Percentiles rank a stretch among this genome's conserved stretches.
Conservation (phyloP, 306 rosid genomes). For the Quercus agrifolia region DNA sequence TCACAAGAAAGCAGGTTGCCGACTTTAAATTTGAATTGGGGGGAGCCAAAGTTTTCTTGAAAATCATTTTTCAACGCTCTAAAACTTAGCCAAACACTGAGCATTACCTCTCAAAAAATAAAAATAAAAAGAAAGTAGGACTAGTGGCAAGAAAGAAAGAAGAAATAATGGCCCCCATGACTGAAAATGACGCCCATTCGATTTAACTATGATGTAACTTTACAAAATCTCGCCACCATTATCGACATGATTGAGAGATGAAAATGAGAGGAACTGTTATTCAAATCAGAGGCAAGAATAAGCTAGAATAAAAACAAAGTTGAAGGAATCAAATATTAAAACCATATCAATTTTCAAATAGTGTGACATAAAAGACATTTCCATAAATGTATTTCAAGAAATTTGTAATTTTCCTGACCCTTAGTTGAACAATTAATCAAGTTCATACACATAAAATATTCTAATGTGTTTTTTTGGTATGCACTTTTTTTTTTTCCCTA, state of each 20-base stretch:
- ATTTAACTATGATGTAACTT: not conserved
- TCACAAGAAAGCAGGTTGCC: constrained; percentile 17
- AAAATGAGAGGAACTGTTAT: not conserved
- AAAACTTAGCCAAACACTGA: constrained; percentile 23
- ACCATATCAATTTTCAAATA: not conserved
- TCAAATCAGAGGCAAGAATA: not conserved
- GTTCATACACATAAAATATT: not conserved
- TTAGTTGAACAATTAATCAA: not conserved
- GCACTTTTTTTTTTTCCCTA: not conserved
- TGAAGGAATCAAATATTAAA: not conserved
- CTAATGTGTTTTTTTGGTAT: not conserved
- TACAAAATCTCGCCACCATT: constrained; percentile 39
- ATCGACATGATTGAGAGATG: constrained; percentile 26
- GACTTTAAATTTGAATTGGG: constrained; percentile 13
- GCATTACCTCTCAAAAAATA: not conserved
- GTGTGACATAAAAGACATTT: not conserved
- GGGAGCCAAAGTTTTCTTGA: constrained; percentile 1
- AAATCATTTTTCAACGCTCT: constrained; percentile 29
- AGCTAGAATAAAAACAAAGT: not conserved
- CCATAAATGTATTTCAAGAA: not conserved
- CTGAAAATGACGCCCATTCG: constrained; percentile 16
- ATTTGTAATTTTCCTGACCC: not conserved
- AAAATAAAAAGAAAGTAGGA: not conserved
- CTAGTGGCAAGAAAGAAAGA: constrained; percentile 8
- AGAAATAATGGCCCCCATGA: constrained; percentile 8